phyloP scores from a whole-genome alignment of 495 filamentous ascomycete genomes.

The Talaromyces nanjingensis region DNA sequence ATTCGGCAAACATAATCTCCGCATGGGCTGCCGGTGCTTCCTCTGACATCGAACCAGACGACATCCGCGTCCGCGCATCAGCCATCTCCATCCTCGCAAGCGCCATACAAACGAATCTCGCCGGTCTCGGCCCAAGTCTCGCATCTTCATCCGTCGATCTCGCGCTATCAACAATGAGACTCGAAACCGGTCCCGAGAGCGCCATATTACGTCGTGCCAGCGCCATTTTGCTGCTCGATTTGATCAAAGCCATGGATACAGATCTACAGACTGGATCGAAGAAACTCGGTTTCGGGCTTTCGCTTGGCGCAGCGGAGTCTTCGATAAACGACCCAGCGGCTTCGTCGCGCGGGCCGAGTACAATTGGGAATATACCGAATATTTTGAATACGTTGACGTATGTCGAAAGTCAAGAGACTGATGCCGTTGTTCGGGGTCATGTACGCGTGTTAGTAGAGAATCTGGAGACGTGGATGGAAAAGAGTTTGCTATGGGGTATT shows the following conservation, averaged over 20 bases:
- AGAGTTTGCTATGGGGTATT: slow-evolving; percentile 39
- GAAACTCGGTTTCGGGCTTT: slow-evolving; percentile 52
- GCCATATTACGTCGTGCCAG: slow-evolving; percentile 72
- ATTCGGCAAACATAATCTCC: slow-evolving; percentile 57
- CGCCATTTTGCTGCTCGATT: slow-evolving; percentile 57
- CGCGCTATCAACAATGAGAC: slow-evolving; percentile 54
- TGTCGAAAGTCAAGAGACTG: slow-evolving; percentile 60
- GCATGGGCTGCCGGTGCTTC: slow-evolving; percentile 67
- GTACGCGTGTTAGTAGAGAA: slow-evolving; percentile 63
- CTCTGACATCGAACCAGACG: slow-evolving; percentile 49
- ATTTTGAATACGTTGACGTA: slow-evolving; percentile 58
- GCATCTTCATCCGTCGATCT: slow-evolving; percentile 59
- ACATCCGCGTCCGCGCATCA: slow-evolving; percentile 70
- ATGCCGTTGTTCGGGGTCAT: slow-evolving; percentile 68
- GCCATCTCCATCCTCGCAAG: slow-evolving; percentile 66
- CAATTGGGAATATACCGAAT: slow-evolving; percentile 49
- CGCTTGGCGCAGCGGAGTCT: slow-evolving; percentile 14
- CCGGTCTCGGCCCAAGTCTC: slow-evolving; percentile 47
- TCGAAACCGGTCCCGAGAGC: slow-evolving; percentile 56
- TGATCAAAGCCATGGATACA: slow-evolving; percentile 58
- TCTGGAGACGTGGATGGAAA: slow-evolving; percentile 63
- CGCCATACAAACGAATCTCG: slow-evolving; percentile 59
- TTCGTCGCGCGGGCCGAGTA: slow-evolving; percentile 15
- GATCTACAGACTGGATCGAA: slow-evolving; percentile 43
- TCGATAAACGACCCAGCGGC: neutral